phyloP scores from a whole-genome alignment of 176 grass and related monocot species.

The Ampelocalamus luodianensis region DNA sequence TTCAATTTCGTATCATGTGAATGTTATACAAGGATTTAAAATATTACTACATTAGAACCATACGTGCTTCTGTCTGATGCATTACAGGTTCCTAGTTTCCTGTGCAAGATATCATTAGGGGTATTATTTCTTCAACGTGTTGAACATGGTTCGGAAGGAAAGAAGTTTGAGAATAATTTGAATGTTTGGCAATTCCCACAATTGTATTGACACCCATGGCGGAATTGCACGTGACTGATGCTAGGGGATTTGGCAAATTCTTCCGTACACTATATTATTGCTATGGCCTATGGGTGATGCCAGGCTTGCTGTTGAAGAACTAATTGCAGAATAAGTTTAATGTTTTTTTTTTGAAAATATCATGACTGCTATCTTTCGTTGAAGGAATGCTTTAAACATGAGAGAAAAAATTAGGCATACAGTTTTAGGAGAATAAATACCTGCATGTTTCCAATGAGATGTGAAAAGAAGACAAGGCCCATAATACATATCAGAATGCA shows the following conservation, averaged over 20 bases:
- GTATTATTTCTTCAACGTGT: neutral
- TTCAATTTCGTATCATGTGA: no score
- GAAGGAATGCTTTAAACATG: neutral
- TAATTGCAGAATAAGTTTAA: neutral
- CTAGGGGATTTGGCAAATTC: neutral
- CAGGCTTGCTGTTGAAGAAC: neutral
- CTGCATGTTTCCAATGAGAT: conserved; percentile 99
- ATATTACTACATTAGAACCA: neutral
- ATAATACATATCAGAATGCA: conserved; percentile 90
- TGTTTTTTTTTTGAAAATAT: no score
- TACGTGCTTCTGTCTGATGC: neutral
- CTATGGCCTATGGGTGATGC: neutral
- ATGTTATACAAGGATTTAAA: neutral
- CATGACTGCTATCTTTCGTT: no score
- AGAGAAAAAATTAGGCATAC: neutral
- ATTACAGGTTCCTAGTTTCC: neutral
- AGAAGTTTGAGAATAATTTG: neutral
- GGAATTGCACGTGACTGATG: neutral
- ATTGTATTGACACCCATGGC: neutral
- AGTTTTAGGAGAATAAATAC: conserved; percentile 37
- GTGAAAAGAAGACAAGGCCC: conserved; percentile 94
- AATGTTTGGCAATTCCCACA: neutral
- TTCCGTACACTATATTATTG: neutral
- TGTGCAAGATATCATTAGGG: neutral
- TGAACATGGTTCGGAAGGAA: neutral